Percentiles rank a stretch among this genome's conserved stretches.
Conservation (phyloP, 2,329 filamentous ascomycete species). For the Penicillium sp. region DNA sequence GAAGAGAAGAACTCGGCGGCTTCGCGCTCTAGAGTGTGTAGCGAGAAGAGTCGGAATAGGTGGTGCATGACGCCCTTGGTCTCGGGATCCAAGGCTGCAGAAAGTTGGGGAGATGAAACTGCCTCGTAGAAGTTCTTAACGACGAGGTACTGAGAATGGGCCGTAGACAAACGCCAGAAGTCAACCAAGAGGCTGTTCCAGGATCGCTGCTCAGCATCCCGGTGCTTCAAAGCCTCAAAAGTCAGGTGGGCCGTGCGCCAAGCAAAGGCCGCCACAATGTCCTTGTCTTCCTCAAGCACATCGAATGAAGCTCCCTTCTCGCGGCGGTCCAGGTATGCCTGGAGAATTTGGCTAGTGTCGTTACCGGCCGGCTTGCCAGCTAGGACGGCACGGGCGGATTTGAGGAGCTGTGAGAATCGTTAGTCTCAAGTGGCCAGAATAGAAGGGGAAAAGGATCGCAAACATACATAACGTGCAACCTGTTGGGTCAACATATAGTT, state of each 20-base stretch:
- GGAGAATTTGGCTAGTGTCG: constrained; percentile 67
- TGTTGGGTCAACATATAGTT: constrained; percentile 83
- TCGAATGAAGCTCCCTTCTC: constrained; percentile 74
- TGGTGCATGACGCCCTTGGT: constrained; percentile 62
- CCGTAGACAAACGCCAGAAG: constrained; percentile 73
- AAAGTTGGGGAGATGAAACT: constrained; percentile 57
- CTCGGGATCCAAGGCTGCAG: constrained; percentile 55
- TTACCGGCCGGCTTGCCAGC: constrained; percentile 63
- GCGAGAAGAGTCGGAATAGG: constrained; percentile 64
- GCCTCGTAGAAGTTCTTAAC: constrained; percentile 77
- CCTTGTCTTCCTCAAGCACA: constrained; percentile 66
- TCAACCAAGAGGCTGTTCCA: constrained; percentile 78
- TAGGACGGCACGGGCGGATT: constrained; percentile 70
- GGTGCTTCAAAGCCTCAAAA: constrained; percentile 71
- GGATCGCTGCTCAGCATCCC: constrained; percentile 70
- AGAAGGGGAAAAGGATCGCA: neutral
- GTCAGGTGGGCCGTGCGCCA: constrained; percentile 74
- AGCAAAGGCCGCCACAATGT: constrained; percentile 71
- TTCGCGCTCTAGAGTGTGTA: constrained; percentile 67
- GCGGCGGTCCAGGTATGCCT: constrained; percentile 61
- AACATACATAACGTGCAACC: constrained; percentile 66
- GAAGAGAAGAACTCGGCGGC: constrained; percentile 71
- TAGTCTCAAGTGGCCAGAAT: neutral
- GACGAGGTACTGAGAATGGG: constrained; percentile 73
- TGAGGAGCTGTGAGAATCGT: constrained; percentile 56